Conservation (phyloP, 2,329 filamentous ascomycete genomes). For the Hirsutella rhossiliensis region DNA sequence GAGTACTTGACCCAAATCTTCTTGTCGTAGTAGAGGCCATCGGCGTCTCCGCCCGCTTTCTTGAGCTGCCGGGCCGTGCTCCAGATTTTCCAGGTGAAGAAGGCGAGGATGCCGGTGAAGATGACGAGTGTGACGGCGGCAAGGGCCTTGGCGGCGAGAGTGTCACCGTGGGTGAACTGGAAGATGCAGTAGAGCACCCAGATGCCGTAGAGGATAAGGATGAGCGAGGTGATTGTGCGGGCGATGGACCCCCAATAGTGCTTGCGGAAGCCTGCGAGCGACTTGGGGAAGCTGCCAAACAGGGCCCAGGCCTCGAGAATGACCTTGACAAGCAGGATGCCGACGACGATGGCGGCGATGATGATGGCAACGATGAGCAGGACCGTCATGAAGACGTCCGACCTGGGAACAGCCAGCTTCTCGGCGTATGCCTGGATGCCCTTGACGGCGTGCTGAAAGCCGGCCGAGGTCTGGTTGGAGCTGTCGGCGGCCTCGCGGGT, state of each 20-base stretch:
- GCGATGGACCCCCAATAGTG: slow-evolving; percentile 93
- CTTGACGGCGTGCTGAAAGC: slow-evolving; percentile 42
- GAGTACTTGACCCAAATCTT: slow-evolving; percentile 90
- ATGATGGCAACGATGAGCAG: slow-evolving; percentile 80
- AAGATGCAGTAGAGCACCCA: slow-evolving; percentile 96
- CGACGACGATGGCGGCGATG: slow-evolving; percentile 70
- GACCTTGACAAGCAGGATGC: slow-evolving; percentile 82
- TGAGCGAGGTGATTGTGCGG: slow-evolving; percentile 78
- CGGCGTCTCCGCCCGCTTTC: slow-evolving; percentile 59
- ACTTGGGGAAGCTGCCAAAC: slow-evolving; percentile 75
- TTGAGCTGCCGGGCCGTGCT: slow-evolving; percentile 62
- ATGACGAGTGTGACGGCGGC: slow-evolving; percentile 69
- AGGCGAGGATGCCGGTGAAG: slow-evolving; percentile 71
- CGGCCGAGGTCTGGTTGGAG: slow-evolving; percentile 11
- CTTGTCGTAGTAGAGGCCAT: slow-evolving; percentile 75
- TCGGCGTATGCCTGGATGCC: slow-evolving; percentile 79
- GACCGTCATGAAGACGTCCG: slow-evolving; percentile 94
- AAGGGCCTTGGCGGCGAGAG: slow-evolving; percentile 79
- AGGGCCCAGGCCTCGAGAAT: slow-evolving; percentile 84
- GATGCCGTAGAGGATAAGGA: slow-evolving; percentile 83
- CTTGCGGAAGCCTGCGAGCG: slow-evolving; percentile 74
- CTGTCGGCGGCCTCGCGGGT: slow-evolving; percentile 27
- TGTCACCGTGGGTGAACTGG: slow-evolving; percentile 88
- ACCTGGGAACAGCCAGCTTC: slow-evolving; percentile 69
- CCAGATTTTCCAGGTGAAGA: slow-evolving; percentile 79